Evolutionary conservation across 1,284 basidiomycete genomes (phyloP), one percentile per base, ranked within the genome.

Genomic region (Mrakiaceae sp.): DNA sequence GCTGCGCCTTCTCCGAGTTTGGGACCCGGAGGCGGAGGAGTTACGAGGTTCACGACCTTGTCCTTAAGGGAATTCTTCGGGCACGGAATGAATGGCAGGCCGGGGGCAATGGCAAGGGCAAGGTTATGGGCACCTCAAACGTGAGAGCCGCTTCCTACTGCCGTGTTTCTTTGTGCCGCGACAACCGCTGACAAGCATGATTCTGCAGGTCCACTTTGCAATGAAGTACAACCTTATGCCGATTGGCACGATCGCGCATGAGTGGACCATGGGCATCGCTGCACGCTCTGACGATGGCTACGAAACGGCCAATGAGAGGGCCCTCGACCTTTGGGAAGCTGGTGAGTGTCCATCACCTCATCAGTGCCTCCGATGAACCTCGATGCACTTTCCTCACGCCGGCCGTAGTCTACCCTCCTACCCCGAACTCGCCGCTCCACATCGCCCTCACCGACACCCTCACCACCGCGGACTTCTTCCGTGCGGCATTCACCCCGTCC

Each of bases 231-330:
- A 79, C 40, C 67, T 91, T 12, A 74, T 75, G 47, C 86, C 87
- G 0, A 80, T 89, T 46, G 91, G 91, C 1, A 94, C 91, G 1
- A 91, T 95, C 60, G 90, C 90, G 8, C 91, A 95, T 74, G 91
- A 97, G 77, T 95, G 91, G 90, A 91, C 90, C 73, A 97, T 97
- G 93, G 93, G 87, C 56, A 81, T 94, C 62, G 92, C 86, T 8
- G 90, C 92, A 3, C 72, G 89, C 66, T 27, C 27, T 27, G 2
- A 27, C 43, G 82, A 81, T 69, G 90, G 91, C 1, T 96, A 96
- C 72, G 82, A 85, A 64, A 76, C 82, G 52, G 86, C 85, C 16
- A 91, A 95, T 73, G 78, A 80, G 0, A 76, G 78, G 7, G 88
- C 90, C 0, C 79, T 96, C 73, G 81, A 86, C 59, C 80, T 90